phyloP scores from a whole-genome alignment of 495 filamentous ascomycete species.

The Pyrenopolyporus hunteri region DNA sequence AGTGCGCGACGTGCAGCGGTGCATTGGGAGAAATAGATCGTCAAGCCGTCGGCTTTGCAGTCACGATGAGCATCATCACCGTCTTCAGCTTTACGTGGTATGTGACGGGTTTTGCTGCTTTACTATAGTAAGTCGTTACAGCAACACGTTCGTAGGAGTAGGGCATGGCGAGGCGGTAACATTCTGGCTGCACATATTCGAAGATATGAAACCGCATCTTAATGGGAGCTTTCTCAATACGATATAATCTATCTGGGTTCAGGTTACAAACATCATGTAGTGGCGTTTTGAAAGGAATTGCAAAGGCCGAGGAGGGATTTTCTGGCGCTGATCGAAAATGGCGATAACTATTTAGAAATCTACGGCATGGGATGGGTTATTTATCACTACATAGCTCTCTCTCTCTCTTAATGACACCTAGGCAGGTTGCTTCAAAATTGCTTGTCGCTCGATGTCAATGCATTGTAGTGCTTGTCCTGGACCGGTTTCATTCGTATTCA shows the following conservation, averaged over 20 bases:
- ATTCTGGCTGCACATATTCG: constrained; percentile 32
- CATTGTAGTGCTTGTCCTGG: constrained; percentile 13
- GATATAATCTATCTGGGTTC: constrained; percentile 17
- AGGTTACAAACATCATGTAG: constrained; percentile 28
- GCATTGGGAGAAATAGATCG: constrained; percentile 69
- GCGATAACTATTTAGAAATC: constrained; percentile 22
- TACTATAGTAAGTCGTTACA: constrained; percentile 52
- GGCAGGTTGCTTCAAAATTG: constrained; percentile 9
- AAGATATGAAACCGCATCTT: constrained; percentile 23
- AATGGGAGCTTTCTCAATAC: constrained; percentile 21
- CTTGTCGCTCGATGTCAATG: constrained; percentile 4
- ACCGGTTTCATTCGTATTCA: constrained; percentile 6
- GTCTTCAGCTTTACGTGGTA: constrained; percentile 90
- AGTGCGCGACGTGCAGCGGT: constrained; percentile 73
- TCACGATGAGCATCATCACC: constrained; percentile 78
- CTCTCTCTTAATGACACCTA: constrained; percentile 40
- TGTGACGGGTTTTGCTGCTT: constrained; percentile 66
- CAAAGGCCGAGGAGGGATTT: constrained; percentile 6
- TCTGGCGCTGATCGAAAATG: constrained; percentile 33
- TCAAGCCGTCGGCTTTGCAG: constrained; percentile 70
- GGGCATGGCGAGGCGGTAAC: constrained; percentile 3
- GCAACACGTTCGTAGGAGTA: background rate
- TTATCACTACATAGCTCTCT: constrained; percentile 45
- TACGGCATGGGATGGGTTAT: constrained; percentile 27
- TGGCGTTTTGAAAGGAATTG: constrained; percentile 30